These are phyloP conservation scores for Hypsizygus marmoreus DNA, from an alignment of 768 basidiomycete genomes.

Conservation along the genomic window DNA sequence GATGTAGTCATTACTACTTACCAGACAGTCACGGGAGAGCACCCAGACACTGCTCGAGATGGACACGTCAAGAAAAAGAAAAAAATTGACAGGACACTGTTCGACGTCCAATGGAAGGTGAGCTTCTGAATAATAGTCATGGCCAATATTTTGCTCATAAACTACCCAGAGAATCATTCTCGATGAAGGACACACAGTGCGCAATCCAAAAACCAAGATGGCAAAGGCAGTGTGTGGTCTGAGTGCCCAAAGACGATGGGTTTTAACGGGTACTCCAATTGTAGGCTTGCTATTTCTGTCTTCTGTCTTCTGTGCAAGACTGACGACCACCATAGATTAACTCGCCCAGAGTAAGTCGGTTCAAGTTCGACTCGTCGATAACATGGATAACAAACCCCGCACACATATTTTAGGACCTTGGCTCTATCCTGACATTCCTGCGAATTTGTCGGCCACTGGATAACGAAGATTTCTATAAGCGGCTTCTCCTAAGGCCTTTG, in stretches of 20 bases:
- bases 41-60: conserved; percentile 32
- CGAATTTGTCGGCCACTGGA: conserved; percentile 85
- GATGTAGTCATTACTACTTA: conserved; percentile 89
- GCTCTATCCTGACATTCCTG: conserved; percentile 83
- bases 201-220: conserved; percentile 88
- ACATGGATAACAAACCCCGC: not conserved
- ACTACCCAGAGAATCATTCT: conserved; percentile 72
- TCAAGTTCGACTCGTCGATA: too few relatives aligned
- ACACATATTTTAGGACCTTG: conserved; percentile 65
- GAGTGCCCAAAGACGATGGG: conserved; percentile 75
- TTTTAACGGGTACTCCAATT: conserved; percentile 85
- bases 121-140: conserved; percentile 4
- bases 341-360: conserved; percentile 58
- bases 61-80: conserved; percentile 57
- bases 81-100: conserved; percentile 58
- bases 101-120: conserved; percentile 83
- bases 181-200: conserved; percentile 88
- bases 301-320: not conserved
- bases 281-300: conserved; percentile 44
- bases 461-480: conserved; percentile 79
- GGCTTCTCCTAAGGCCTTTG: conserved; percentile 76
- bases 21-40: conserved; percentile 66
- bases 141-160: not conserved
- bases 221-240: conserved; percentile 66
- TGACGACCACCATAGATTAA: conserved; percentile 57